Conservation (phyloP, 371 early-diverging fungal species). For the Dichotomocladium elegans region DNA sequence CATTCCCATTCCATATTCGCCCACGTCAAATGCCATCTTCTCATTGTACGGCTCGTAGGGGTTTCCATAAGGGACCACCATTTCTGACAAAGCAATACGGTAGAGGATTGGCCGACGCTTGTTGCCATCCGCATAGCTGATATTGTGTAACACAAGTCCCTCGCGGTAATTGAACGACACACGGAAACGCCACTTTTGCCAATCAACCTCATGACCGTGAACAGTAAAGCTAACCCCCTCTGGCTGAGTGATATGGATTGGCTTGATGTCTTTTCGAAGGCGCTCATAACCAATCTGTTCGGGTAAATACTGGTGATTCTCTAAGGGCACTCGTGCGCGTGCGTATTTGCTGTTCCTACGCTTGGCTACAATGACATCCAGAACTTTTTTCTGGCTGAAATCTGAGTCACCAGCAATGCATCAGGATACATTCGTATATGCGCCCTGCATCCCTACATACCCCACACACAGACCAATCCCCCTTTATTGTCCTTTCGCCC, state of each 20-base stretch:
- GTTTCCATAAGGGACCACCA: slow-evolving; percentile 54
- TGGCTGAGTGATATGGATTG: slow-evolving; percentile 43
- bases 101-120: slow-evolving; percentile 36
- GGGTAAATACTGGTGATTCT: slow-evolving; percentile 38
- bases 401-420: slow-evolving; percentile 17
- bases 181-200: slow-evolving; percentile 51
- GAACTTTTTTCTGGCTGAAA: slow-evolving; percentile 26
- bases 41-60: slow-evolving; percentile 33
- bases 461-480: background rate
- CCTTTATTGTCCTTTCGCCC: no score
- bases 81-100: slow-evolving; percentile 39
- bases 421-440: background rate
- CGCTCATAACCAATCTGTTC: slow-evolving; percentile 37
- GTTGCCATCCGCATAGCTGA: slow-evolving; percentile 40
- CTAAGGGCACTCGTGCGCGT: slow-evolving; percentile 33
- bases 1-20: slow-evolving; percentile 45
- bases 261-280: slow-evolving; percentile 42
- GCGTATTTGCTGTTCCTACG: slow-evolving; percentile 33
- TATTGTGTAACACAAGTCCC: slow-evolving; percentile 41
- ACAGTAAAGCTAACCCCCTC: slow-evolving; percentile 46
- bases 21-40: slow-evolving; percentile 52
- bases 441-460: background rate
- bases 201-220: slow-evolving; percentile 35
- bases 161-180: slow-evolving; percentile 48
- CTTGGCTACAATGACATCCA: slow-evolving; percentile 29